Conservation (phyloP, 805 yeast species). For the Sugiyamaella valdiviana region DNA sequence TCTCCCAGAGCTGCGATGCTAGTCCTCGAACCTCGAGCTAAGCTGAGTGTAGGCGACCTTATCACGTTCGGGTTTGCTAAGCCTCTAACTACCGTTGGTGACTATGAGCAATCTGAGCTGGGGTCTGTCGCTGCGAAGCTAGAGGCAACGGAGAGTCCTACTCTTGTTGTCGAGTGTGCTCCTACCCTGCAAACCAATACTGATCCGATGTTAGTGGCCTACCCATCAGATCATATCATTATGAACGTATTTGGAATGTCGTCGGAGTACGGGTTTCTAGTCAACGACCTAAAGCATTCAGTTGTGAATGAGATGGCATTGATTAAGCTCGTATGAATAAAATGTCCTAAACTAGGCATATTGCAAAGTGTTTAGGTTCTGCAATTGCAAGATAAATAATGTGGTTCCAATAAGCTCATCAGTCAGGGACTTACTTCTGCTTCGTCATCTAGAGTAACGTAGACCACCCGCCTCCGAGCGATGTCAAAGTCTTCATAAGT, state of each 20-base stretch:
- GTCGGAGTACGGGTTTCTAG: constrained; percentile 29
- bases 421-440: too few relatives aligned
- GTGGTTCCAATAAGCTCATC: too few relatives aligned
- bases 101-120: background rate
- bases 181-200: constrained; percentile 23
- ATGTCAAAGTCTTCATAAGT: constrained; percentile 7
- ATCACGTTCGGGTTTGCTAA: constrained; percentile 36
- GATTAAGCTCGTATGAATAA: background rate
- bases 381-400: background rate
- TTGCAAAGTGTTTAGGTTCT: too few relatives aligned
- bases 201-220: constrained; percentile 17
- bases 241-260: constrained; percentile 29
- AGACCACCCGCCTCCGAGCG: constrained; percentile 21
- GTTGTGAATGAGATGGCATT: constrained; percentile 25
- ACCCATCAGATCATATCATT: constrained; percentile 16
- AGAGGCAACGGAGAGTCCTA: background rate
- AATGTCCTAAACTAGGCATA: too few relatives aligned
- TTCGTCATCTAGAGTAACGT: constrained; percentile 6
- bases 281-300: constrained; percentile 26
- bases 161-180: constrained; percentile 24
- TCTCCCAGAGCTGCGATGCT: constrained; percentile 60
- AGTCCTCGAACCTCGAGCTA: constrained; percentile 57
- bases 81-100: constrained; percentile 2
- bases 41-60: constrained; percentile 39
- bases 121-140: background rate